Conservation (phyloP, 176 grass and related monocot genomes). For the Bothriochloa decipiens region DNA sequence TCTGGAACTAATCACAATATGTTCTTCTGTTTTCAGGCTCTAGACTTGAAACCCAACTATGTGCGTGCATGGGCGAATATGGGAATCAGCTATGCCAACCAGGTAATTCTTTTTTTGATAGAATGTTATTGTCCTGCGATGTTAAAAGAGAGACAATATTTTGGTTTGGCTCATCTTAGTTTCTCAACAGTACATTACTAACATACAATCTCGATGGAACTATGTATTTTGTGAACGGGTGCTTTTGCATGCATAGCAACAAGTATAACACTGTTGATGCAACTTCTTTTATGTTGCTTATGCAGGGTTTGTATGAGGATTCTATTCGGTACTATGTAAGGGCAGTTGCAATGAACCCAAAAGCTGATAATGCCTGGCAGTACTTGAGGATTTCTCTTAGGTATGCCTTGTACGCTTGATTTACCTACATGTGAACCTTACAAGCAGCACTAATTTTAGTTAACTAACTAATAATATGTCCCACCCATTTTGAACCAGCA, state of each 20-base stretch:
- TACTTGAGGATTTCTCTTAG: constrained; percentile 82
- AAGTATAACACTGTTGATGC: not conserved
- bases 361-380: constrained; percentile 96
- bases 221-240: not conserved
- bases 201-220: constrained; percentile 2
- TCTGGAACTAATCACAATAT: constrained; percentile 40
- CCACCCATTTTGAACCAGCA: constrained; percentile 48
- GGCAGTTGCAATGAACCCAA: constrained; percentile 90
- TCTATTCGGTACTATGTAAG: constrained; percentile 96
- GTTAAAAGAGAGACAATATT: not conserved
- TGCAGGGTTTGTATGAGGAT: constrained; percentile 87
- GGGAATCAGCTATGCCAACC: constrained; percentile 99
- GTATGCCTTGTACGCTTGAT: constrained; percentile 44
- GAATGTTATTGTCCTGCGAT: not conserved
- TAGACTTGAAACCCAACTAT: constrained; percentile 99
- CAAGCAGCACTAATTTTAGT: constrained; percentile 24
- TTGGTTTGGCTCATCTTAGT: constrained; percentile 12
- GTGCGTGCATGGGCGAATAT: constrained; percentile 99
- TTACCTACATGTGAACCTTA: constrained; percentile 16
- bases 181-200: constrained; percentile 15
- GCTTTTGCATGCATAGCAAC: not conserved
- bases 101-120: constrained; percentile 63
- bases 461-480: constrained; percentile 37
- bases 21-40: constrained; percentile 62
- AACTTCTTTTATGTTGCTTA: constrained; percentile 34